phyloP scores from a whole-genome alignment of 1,139 yeast genomes.

The Hansenula lynferdii region DNA sequence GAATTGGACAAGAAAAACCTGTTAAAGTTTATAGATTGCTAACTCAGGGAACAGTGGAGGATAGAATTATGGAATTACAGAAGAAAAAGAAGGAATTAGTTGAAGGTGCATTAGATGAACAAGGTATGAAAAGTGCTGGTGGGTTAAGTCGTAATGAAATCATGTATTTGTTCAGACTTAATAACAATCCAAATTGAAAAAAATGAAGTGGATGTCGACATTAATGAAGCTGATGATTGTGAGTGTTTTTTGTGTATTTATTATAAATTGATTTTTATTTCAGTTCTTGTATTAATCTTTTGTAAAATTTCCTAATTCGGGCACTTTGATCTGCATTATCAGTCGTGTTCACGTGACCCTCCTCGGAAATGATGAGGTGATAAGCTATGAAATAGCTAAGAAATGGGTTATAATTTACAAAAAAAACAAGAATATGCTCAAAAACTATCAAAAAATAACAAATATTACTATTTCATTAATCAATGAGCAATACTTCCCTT shows the following conservation, averaged over 20 bases:
- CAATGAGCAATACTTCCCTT: no score
- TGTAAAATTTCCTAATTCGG: no score
- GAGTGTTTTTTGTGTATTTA: neutral
- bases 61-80: constrained; percentile 76
- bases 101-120: constrained; percentile 77
- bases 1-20: constrained; percentile 80
- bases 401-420: no score
- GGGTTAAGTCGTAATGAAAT: constrained; percentile 67
- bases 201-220: neutral
- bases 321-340: no score
- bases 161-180: constrained; percentile 2
- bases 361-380: no score
- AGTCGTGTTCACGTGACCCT: no score
- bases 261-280: no score
- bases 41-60: constrained; percentile 71
- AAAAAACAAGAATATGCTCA: no score
- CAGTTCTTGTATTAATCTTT: no score
- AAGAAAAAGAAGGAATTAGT: constrained; percentile 69
- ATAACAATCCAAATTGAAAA: constrained; percentile 3
- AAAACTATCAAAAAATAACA: no score
- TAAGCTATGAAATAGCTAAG: no score
- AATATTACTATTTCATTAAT: no score
- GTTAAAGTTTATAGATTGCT: constrained; percentile 73
- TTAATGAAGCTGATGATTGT: neutral
- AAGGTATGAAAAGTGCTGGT: constrained; percentile 60